These are phyloP conservation scores for Hymenoscyphus repandus DNA, from an alignment of 2,329 filamentous ascomycete genomes.

Conservation along the genomic window DNA sequence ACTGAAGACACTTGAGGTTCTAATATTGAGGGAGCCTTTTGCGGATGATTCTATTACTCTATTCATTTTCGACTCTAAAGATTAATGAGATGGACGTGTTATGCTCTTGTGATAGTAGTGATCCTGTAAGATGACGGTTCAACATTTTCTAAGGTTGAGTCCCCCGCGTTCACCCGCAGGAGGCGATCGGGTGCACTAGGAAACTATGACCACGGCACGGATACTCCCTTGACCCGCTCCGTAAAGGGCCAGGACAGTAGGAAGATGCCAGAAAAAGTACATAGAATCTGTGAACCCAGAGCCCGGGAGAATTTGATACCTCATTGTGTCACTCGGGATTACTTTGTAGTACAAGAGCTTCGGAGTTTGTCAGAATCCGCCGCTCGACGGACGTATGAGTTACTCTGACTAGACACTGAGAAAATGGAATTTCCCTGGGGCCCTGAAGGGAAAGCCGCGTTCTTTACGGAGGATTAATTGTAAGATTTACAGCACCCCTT, in stretches of 20 bases:
- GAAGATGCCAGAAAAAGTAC: too few species aligned
- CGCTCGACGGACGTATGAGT: too few species aligned
- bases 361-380: too few species aligned
- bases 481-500: too few species aligned
- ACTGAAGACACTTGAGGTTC: neutral
- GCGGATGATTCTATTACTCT: neutral
- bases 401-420: too few species aligned
- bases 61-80: neutral
- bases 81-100: neutral
- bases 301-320: too few species aligned
- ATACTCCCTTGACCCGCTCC: neutral
- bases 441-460: too few species aligned
- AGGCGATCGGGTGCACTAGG: neutral
- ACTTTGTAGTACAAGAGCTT: too few species aligned
- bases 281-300: too few species aligned
- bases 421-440: too few species aligned
- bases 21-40: neutral
- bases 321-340: too few species aligned
- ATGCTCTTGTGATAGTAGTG: neutral
- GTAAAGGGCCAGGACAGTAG: neutral
- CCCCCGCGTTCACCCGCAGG: neutral
- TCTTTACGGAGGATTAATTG: too few species aligned
- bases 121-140: neutral
- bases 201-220: neutral
- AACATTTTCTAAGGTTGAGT: neutral